Evolutionary conservation across 768 basidiomycete species (phyloP).

Genomic region (Pisolithus microcarpus): DNA sequence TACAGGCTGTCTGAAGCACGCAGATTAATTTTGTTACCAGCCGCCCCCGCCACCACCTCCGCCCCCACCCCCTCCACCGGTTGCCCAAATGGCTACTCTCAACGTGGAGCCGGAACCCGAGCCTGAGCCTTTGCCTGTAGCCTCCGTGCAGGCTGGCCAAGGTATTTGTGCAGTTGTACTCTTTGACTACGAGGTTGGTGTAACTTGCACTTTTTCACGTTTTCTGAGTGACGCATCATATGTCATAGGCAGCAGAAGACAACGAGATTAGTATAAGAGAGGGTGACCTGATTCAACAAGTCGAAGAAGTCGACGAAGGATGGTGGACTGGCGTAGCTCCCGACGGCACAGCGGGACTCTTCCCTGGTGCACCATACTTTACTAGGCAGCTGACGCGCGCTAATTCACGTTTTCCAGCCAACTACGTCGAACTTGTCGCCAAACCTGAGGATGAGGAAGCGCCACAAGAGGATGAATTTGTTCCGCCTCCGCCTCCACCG

Average conservation of each 20-base stretch:
- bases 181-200: slow-evolving; percentile 67
- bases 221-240: background rate
- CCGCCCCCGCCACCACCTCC: slow-evolving; percentile 33
- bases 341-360: slow-evolving; percentile 71
- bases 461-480: slow-evolving; percentile 31
- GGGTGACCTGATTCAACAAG: slow-evolving; percentile 74
- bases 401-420: slow-evolving; percentile 40
- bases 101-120: slow-evolving; percentile 29
- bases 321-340: slow-evolving; percentile 85
- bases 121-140: slow-evolving; percentile 32
- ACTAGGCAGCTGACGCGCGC: background rate
- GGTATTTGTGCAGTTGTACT: slow-evolving; percentile 69
- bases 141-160: slow-evolving; percentile 15
- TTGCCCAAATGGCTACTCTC: slow-evolving; percentile 25
- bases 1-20: background rate
- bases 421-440: slow-evolving; percentile 79
- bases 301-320: slow-evolving; percentile 80
- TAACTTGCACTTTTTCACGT: background rate
- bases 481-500: slow-evolving; percentile 47
- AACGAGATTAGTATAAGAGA: slow-evolving; percentile 79
- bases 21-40: slow-evolving; percentile 11
- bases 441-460: slow-evolving; percentile 31
- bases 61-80: slow-evolving; percentile 39
- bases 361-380: slow-evolving; percentile 57
- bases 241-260: slow-evolving; percentile 62